Evolutionary conservation across 108 stramenopile species (phyloP), one percentile per base, ranked within the genome.

Genomic region (Cylindrotheca fusiformis): DNA sequence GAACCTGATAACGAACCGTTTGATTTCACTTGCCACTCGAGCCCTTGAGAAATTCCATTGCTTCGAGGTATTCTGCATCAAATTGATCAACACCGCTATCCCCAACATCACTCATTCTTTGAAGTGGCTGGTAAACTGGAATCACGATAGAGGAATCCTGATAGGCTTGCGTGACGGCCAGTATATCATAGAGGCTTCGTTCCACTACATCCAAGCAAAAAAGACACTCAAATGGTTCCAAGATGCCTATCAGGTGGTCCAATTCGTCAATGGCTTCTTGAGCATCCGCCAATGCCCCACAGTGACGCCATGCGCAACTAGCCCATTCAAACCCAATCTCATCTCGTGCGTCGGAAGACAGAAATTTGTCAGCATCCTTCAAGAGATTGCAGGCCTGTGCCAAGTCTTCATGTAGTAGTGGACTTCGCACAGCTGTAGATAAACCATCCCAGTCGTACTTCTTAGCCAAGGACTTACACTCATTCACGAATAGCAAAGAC

Each of bases 321-420:
- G 86, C 86, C 86, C 87, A 93, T 31, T 89, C 91, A 63, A 93
- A 93, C 2, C 91, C 91, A 46, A 93, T 80, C 31, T 67, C 78
- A 4, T 69, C 21, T 70, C 67, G 36, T 17, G 58, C 63, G 58
- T 76, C 48, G 5, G n/a, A 41, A 1, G 61, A 48, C 5, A 64
- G 55, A 57, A 54, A 72, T 19, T 66, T 58, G n/a, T 60, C 25
- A 8, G 64, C 65, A 10, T 30, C 25, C n/a, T 69, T 60, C 24
- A 79, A 48, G 3, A 60, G 8, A 22, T 56, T 28, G 27, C 72
- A 73, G 0, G 73, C 51, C 24, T 67, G 20, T 28, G 71, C 59
- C 3, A 79, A 26, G 24, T 75, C 19, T 1, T 21, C 28, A 22
- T 30, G 26, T n/a, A 79, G 26, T 26, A 68, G 20, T 2, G 62